Evolutionary conservation across 2,329 filamentous ascomycete species (phyloP), one percentile per base, ranked within the genome.

Genomic region (Colletotrichum spaethianum): DNA sequence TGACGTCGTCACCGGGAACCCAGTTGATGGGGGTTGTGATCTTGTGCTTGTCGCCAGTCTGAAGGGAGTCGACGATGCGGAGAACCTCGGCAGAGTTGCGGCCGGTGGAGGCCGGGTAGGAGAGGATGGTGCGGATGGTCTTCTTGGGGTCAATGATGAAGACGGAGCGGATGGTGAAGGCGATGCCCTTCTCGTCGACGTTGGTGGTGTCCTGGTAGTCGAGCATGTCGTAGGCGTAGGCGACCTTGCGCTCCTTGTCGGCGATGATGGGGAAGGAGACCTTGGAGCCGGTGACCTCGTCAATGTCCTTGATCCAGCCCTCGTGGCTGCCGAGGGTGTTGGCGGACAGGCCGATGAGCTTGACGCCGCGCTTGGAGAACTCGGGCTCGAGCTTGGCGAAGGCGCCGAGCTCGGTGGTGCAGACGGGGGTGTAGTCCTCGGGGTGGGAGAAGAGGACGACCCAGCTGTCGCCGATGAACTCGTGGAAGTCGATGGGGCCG

Each of bases 101-200:
- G 84, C 95, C 95, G 56, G 94, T 97, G 71, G 93, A 95, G 73
- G 95, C 95, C 53, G 95, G 95, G 88, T 98, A 98, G 80, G 93
- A 92, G 86, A 98, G 93, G 82, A 94, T 97, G 81, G 95, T 91
- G 78, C 95, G 93, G 85, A 98, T 96, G 83, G 93, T 96, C 92
- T 97, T 98, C 84, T 90, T 91, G 75, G 95, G 95, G 87, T 98
- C 95, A 83, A 98, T 96, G 85, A 98, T 88, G 89, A 97, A 98
- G 81, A 98, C 95, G 77, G 93, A 94, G 79, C 95, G 94, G 85
- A 98, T 97, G 78, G 95, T 98, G 86, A 97, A 96, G 68, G 95
- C 94, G 77, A 96, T 93, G 77, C 93, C 93, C 89, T 94, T 94
- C 79, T 88, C 83, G 82, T 95, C 93, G 70, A 95, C 92, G 84